Evolutionary conservation across 495 filamentous ascomycete species (phyloP), one percentile per base, ranked within the genome.

Genomic region (Cryomyces antarcticus): DNA sequence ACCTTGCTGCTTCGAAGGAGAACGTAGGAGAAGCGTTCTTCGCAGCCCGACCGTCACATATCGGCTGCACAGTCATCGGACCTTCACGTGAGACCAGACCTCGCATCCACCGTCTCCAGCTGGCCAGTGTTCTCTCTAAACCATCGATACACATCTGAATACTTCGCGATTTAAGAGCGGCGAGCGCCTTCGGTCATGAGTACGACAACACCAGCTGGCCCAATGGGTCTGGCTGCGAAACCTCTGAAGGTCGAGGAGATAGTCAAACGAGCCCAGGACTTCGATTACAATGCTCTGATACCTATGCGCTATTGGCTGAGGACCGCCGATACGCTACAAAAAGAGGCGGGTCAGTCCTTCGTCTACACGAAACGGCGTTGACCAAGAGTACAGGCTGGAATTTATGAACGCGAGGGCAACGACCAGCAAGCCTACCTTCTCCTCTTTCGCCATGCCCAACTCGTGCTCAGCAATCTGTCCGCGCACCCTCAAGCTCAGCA

Each of bases 391-490:
- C 46, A 85, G 77, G 79, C 81, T 1, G 63, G 65, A 7, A 82
- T 85, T 48, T 94, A 94, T 57, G 71, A 87, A 52, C 71, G 65
- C 13, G 92, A 97, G 62, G 77, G 80, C 44, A 81, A 93, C 61
- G 68, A 84, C 39, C 72, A 87, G 45, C 80, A 88, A 54, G 78
- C 88, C 2, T 97, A 89, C 61, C 64, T 95, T 24, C 66, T 95
- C 12, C 69, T 93, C 6, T 78, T 86, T 47, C 75, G 89, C 55
- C 83, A 87, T 60, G 78, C 80, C 7, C 68, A 71, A 39, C 69
- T 95, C 30, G 56, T 67, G 5, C 43, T 68, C 24, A 51, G 56
- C 10, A 42, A 62, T 31, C 54, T 71, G 6, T 38, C 49, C 2
- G 41, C 45, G 11, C 67, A 71, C 46, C 68, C 68, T 3, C 57